A percentile compares a stretch with the other conserved stretches of the same genome.
These are phyloP conservation scores for Calycina herbarum DNA, from an alignment of 2,329 filamentous ascomycete species.

Conservation along the genomic window DNA sequence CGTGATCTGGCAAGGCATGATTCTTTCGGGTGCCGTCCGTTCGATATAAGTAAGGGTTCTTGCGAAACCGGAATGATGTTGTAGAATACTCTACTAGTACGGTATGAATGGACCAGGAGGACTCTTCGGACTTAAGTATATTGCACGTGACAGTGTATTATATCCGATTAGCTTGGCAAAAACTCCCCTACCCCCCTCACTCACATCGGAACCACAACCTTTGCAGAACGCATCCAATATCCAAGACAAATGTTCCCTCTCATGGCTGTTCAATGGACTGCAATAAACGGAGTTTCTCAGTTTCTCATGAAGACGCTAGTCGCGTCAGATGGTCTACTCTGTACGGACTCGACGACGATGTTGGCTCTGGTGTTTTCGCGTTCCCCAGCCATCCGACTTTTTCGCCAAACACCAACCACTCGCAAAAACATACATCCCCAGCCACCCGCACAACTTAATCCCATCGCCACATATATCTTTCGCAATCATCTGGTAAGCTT, in stretches of 20 bases:
- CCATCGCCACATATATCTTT: neutral
- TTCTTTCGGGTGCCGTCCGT: no score
- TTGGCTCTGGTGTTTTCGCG: conserved; percentile 2
- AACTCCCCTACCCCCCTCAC: neutral
- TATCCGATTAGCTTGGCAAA: no score
- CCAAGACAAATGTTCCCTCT: neutral
- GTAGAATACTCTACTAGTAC: no score
- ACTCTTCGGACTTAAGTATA: no score
- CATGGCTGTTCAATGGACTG: neutral
- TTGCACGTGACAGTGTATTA: no score
- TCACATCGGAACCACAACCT: neutral
- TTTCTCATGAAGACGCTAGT: no score
- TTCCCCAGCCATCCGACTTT: conserved; percentile 12
- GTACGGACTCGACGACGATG: no score
- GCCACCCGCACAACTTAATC: neutral
- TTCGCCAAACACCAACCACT: neutral
- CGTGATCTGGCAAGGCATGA: no score
- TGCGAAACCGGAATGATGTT: no score
- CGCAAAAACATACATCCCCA: neutral
- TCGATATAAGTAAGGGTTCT: no score
- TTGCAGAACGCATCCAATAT: neutral
- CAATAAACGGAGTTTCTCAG: neutral
- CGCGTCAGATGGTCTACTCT: no score
- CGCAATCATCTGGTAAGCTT: neutral
- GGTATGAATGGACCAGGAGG: no score